Evolutionary conservation across 768 basidiomycete genomes (phyloP), one percentile per base, ranked within the genome.

Genomic region (Leccinum fibrillosum): DNA sequence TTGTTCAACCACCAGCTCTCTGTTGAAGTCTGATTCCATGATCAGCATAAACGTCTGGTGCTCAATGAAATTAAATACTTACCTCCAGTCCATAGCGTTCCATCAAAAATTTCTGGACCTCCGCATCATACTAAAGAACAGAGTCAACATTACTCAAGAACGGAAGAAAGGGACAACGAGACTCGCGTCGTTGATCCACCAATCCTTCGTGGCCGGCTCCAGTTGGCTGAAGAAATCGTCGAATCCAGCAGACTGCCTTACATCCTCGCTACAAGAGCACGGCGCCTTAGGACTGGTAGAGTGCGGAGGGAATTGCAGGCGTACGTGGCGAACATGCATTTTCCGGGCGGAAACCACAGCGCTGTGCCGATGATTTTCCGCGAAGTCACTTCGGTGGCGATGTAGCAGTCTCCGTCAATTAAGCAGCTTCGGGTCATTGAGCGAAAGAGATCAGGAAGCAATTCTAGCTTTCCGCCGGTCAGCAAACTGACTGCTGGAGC

Each of bases 1-100:
- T 26, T 55, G 9, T 49, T 58, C 23, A 58, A 23, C 57, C 57
- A 58, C 57, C 53, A 58, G 25, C 53, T 55, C 6, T 26, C 53
- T 8, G 7, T 12, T 1, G 30, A 12, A 17, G 37, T 49, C 57
- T 58, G 6, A 25, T 39, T 17, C 13, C 5, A 21, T 45, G 39
- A 11, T 56, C 26, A 56, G 21, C 7, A 26, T 23, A n/a, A 39
- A 13, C 2, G 2, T 7, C 0, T 12, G n/a, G 4, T 11, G 11
- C 9, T 17, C 10, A 42, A 19, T 19, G 39, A 42, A n/a, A 42
- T 19, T 0, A 32, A 23, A 39, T 39, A 58, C 23, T 23, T 23
- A 23, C 57, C 57, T 55, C 56, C 3, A 23, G 47, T 4, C 53
- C 57, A 32, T 49, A 58, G 9, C 5, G 12, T 30, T 58, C 53